Evolutionary conservation across 2,329 filamentous ascomycete genomes (phyloP).

Genomic region (Colletotrichum tofieldiae): DNA sequence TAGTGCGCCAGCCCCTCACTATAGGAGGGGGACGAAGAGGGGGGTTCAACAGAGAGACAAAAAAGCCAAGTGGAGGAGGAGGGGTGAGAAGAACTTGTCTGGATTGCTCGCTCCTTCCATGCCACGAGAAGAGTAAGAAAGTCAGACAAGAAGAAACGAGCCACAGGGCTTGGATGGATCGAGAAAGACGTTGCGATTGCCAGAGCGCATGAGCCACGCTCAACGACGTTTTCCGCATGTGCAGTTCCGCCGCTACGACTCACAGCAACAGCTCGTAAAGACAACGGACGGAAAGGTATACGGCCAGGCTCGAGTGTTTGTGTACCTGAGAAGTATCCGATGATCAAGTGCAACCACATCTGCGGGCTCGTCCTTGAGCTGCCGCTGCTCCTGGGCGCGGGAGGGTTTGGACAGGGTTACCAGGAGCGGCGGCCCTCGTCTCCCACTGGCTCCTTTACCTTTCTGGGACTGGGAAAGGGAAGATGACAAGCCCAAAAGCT

Average conservation of each 20-base stretch:
- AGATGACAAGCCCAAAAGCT: slow-evolving; percentile 18
- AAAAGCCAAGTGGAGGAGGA: slow-evolving; percentile 12
- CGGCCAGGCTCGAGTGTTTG: neutral
- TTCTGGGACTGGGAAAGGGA: slow-evolving; percentile 9
- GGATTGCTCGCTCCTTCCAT: slow-evolving; percentile 12
- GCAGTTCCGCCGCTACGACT: neutral
- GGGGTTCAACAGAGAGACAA: slow-evolving; percentile 1
- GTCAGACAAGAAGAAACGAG: slow-evolving; percentile 8
- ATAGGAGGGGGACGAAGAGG: slow-evolving; percentile 19
- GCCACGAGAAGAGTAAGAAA: slow-evolving; percentile 5
- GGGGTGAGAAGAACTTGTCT: slow-evolving; percentile 19
- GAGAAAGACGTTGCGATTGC: neutral
- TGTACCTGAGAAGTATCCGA: slow-evolving; percentile 18
- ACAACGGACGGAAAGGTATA: neutral
- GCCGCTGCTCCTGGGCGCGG: slow-evolving; percentile 27
- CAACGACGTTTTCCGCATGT: too few relatives aligned
- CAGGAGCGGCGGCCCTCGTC: slow-evolving; percentile 10
- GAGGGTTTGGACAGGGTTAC: slow-evolving; percentile 33
- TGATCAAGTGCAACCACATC: slow-evolving; percentile 24
- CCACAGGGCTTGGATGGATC: neutral
- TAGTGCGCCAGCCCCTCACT: slow-evolving; percentile 39
- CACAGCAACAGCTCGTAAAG: neutral
- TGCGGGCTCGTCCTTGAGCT: slow-evolving; percentile 11
- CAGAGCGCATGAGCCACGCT: neutral
- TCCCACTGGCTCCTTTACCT: slow-evolving; percentile 31